Percentiles rank a stretch among this genome's conserved stretches.
phyloP scores from a whole-genome alignment of 1,284 basidiomycete species.

The Ustilago shanxiensis region DNA sequence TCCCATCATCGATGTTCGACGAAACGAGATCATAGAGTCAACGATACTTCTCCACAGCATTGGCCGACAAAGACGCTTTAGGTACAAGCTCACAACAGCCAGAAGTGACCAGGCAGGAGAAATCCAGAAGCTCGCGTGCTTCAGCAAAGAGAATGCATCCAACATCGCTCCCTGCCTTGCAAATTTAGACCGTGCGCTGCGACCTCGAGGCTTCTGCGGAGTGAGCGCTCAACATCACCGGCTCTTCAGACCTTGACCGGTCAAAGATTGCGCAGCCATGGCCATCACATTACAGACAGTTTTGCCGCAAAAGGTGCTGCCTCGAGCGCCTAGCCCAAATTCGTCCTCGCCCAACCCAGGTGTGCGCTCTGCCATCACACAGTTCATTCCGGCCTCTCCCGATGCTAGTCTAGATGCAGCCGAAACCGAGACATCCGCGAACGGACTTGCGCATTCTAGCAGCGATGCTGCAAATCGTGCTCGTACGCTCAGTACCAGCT shows the following conservation, averaged over 20 bases:
- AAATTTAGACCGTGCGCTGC: background rate
- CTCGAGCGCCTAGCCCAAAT: conserved; percentile 39
- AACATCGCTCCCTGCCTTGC: background rate
- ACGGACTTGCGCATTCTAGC: background rate
- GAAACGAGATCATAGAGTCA: background rate
- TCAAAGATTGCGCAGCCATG: conserved; percentile 13
- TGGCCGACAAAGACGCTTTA: background rate
- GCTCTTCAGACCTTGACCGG: background rate
- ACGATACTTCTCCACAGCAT: background rate
- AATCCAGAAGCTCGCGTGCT: background rate
- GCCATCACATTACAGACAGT: conserved; percentile 42
- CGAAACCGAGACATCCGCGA: background rate
- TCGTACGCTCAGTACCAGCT: conserved; percentile 12
- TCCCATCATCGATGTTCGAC: background rate
- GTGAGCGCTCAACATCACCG: background rate
- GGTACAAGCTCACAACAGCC: too few species aligned
- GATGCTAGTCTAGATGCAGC: conserved; percentile 23
- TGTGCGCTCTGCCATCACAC: conserved; percentile 39
- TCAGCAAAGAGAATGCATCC: background rate
- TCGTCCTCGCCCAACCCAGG: conserved; percentile 43
- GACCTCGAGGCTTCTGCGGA: background rate
- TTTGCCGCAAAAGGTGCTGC: conserved; percentile 40
- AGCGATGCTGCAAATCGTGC: background rate
- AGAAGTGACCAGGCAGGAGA: background rate
- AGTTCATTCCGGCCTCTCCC: conserved; percentile 45